Percentiles rank a stretch among this genome's conserved stretches.
phyloP scores from a whole-genome alignment of 176 grass and related monocot genomes.

The Tillandsia leiboldiana region DNA sequence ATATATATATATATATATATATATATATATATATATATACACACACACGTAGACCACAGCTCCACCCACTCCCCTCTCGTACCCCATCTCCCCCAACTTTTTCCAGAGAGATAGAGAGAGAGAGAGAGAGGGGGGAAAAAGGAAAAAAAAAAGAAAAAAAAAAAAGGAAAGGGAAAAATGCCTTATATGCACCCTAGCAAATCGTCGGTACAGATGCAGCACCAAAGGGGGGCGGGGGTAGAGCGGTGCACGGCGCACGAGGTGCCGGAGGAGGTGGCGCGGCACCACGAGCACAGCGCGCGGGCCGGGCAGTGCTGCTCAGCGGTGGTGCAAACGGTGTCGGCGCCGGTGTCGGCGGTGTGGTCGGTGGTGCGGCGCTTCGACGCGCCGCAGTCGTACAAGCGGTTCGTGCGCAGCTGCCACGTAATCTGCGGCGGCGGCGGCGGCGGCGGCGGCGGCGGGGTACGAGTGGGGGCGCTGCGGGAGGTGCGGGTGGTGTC shows the following conservation, averaged over 20 bases:
- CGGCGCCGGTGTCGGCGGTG: slow-evolving; percentile 56
- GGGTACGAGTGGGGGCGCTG: slow-evolving; percentile 78
- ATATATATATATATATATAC: too few relatives aligned
- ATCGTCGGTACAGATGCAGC: slow-evolving; percentile 41
- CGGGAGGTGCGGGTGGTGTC: slow-evolving; percentile 85
- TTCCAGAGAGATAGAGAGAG: slow-evolving; percentile 18
- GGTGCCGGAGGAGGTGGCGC: slow-evolving; percentile 54
- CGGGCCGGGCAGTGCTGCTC: slow-evolving; percentile 66
- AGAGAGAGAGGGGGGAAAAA: background rate
- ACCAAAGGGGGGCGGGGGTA: background rate
- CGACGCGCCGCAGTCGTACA: slow-evolving; percentile 89
- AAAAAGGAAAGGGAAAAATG: slow-evolving; percentile 23
- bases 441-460: slow-evolving; percentile 63
- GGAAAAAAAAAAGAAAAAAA: background rate
- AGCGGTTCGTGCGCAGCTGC: slow-evolving; percentile 86
- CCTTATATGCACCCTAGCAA: slow-evolving; percentile 55
- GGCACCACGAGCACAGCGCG: slow-evolving; percentile 63
- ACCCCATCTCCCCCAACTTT: slow-evolving; percentile 5
- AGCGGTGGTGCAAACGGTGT: slow-evolving; percentile 65
- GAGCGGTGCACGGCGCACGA: slow-evolving; percentile 29
- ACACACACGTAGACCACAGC: background rate
- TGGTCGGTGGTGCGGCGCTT: slow-evolving; percentile 93
- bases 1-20: too few relatives aligned
- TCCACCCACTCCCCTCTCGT: background rate
- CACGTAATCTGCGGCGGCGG: slow-evolving; percentile 63